These are phyloP conservation scores for Clarireedia hainanense DNA, from an alignment of 2,329 filamentous ascomycete species.

Conservation along the genomic window DNA sequence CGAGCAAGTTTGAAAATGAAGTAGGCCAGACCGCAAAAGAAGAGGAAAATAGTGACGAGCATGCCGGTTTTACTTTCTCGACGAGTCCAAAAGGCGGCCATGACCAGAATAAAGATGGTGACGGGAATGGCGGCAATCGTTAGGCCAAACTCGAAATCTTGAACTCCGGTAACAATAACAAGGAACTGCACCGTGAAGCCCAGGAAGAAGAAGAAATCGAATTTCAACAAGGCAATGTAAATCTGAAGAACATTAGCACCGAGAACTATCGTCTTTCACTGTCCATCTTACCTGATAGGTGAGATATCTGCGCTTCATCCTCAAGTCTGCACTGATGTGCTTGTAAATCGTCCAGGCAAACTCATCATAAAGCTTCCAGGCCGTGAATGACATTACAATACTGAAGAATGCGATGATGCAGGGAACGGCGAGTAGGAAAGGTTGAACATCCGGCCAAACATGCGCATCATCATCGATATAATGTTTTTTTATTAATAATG, in stretches of 20 bases:
- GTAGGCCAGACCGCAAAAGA: slow-evolving; percentile 83
- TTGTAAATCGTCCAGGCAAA: slow-evolving; percentile 99
- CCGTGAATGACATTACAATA: slow-evolving; percentile 62
- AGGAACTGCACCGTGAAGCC: slow-evolving; percentile 98
- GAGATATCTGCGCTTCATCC: slow-evolving; percentile 93
- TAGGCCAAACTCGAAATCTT: slow-evolving; percentile 70
- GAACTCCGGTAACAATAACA: slow-evolving; percentile 70
- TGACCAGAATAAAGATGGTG: slow-evolving; percentile 80
- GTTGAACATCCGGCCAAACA: slow-evolving; percentile 63
- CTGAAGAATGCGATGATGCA: slow-evolving; percentile 73
- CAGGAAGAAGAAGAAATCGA: slow-evolving; percentile 99
- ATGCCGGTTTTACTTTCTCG: slow-evolving; percentile 77
- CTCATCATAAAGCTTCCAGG: slow-evolving; percentile 96
- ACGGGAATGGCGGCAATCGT: slow-evolving; percentile 87
- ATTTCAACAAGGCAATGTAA: slow-evolving; percentile 95
- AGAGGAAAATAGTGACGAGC: slow-evolving; percentile 70
- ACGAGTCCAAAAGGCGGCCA: slow-evolving; percentile 77
- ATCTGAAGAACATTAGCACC: slow-evolving; percentile 51
- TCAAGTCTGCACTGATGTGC: slow-evolving; percentile 93
- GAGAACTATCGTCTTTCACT: too few relatives aligned
- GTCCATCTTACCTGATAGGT: slow-evolving; percentile 72
- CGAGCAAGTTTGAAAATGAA: slow-evolving; percentile 97
- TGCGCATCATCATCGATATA: slow-evolving; percentile 28
- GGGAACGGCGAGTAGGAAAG: slow-evolving; percentile 79
- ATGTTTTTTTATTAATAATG: slow-evolving; percentile 42